These are phyloP conservation scores for Hygrophila difformis DNA, from an alignment of 257 asterid species.

Conservation along the genomic window DNA sequence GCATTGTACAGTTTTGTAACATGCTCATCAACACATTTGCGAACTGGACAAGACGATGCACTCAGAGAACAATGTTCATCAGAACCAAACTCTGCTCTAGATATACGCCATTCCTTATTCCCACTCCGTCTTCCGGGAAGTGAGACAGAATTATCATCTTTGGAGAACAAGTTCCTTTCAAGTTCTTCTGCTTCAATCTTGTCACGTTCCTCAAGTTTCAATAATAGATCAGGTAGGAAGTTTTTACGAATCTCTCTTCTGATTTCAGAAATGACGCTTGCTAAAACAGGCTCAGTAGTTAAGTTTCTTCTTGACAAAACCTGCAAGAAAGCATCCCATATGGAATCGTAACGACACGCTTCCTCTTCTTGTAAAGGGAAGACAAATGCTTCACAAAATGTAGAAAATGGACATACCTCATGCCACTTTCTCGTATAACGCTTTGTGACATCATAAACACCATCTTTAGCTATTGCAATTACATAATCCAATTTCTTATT, in stretches of 20 bases:
- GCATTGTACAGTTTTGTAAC: conserved; percentile 69
- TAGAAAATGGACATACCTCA: conserved; percentile 41
- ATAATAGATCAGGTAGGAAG: conserved; percentile 34
- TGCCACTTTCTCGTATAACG: conserved; percentile 92
- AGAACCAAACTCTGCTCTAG: conserved; percentile 79
- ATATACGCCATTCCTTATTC: conserved; percentile 69
- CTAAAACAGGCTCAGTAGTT: conserved; percentile 56
- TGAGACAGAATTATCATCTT: conserved; percentile 51
- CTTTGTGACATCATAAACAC: conserved; percentile 88
- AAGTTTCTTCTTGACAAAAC: conserved; percentile 65
- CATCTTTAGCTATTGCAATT: conserved; percentile 69
- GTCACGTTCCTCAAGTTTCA: conserved; percentile 61
- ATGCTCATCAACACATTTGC: conserved; percentile 75
- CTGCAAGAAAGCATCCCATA: conserved; percentile 28
- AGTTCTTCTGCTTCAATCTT: conserved; percentile 61
- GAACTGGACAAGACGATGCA: conserved; percentile 78
- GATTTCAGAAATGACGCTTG: conserved; percentile 36
- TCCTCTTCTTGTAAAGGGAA: conserved; percentile 1
- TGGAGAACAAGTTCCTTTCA: conserved; percentile 46
- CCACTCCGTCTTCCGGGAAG: conserved; percentile 97
- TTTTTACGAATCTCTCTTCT: conserved; percentile 47
- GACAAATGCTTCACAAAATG: conserved; percentile 7
- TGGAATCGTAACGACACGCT: conserved; percentile 8
- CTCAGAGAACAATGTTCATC: conserved; percentile 47
- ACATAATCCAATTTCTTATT: conserved; percentile 65